phyloP scores from a whole-genome alignment of 2,329 filamentous ascomycete species.

The Penicillium polonicum region DNA sequence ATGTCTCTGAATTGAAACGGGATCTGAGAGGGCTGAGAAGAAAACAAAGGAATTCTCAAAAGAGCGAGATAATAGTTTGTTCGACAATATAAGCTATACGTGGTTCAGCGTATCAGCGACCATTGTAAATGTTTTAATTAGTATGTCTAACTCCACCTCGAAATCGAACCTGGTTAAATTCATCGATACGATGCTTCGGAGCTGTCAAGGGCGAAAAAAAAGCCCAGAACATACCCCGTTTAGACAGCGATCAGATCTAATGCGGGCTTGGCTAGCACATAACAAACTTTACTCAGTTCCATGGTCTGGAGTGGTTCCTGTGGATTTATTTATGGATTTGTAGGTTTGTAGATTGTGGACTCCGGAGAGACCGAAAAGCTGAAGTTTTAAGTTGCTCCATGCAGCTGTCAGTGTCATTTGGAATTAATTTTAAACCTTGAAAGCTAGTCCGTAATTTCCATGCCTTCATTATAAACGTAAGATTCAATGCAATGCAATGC shows the following conservation, averaged over 20 bases:
- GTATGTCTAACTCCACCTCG: background rate
- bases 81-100: background rate
- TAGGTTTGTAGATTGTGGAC: background rate
- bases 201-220: background rate
- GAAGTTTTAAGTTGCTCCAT: background rate
- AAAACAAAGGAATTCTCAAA: background rate
- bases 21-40: background rate
- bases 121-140: background rate
- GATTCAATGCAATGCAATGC: background rate
- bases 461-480: background rate
- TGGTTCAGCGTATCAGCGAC: background rate
- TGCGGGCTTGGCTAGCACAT: constrained; percentile 9
- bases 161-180: background rate
- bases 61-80: background rate
- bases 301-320: background rate
- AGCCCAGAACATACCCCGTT: constrained; percentile 17
- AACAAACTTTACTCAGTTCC: background rate
- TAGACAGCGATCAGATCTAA: background rate
- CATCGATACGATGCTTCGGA: background rate
- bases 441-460: background rate
- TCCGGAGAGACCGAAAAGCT: background rate
- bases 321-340: background rate
- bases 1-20: background rate
- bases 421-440: background rate
- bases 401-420: constrained; percentile 1